Evolutionary conservation across 208 protist species (phyloP).

Genomic region (Sergeia podlipaevii): DNA sequence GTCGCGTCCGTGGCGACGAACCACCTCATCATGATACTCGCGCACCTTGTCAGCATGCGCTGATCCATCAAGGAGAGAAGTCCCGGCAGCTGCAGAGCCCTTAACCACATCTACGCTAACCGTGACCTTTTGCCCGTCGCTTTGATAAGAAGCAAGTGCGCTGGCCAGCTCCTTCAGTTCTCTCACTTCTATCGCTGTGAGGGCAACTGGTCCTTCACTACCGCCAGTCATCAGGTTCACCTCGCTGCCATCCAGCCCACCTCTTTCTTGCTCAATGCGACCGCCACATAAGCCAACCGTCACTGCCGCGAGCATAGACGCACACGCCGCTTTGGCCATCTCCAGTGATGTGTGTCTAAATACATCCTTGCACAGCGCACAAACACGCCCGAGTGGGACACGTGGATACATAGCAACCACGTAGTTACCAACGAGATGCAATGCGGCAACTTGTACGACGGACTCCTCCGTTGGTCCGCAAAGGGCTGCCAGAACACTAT

Average conservation of each 20-base stretch:
- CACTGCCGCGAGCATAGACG: slow-evolving; percentile 40
- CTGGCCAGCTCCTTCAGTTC: slow-evolving; percentile 16
- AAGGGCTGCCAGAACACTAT: slow-evolving; percentile 29
- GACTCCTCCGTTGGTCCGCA: slow-evolving; percentile 24
- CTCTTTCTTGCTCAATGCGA: slow-evolving; percentile 9
- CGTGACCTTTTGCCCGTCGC: too few relatives aligned
- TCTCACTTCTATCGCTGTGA: neutral
- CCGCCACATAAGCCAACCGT: slow-evolving; percentile 14
- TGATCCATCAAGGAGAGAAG: too few relatives aligned
- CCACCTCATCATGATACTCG: slow-evolving; percentile 63
- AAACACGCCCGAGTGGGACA: slow-evolving; percentile 35
- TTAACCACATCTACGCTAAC: too few relatives aligned
- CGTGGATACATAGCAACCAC: slow-evolving; percentile 38
- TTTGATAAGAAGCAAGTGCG: slow-evolving; percentile 35
- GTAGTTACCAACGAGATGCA: slow-evolving; percentile 64
- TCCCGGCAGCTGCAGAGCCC: too few relatives aligned
- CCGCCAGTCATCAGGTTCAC: slow-evolving; percentile 1
- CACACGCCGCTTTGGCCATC: slow-evolving; percentile 81
- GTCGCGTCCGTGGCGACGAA: slow-evolving; percentile 47
- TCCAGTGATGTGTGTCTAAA: slow-evolving; percentile 55
- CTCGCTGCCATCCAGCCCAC: slow-evolving; percentile 11
- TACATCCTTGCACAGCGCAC: slow-evolving; percentile 59
- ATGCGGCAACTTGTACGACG: slow-evolving; percentile 60
- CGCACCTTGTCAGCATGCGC: too few relatives aligned
- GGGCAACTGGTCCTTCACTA: slow-evolving; percentile 13